Conservation (phyloP, 208 protist species). For the Leishmania major region DNA sequence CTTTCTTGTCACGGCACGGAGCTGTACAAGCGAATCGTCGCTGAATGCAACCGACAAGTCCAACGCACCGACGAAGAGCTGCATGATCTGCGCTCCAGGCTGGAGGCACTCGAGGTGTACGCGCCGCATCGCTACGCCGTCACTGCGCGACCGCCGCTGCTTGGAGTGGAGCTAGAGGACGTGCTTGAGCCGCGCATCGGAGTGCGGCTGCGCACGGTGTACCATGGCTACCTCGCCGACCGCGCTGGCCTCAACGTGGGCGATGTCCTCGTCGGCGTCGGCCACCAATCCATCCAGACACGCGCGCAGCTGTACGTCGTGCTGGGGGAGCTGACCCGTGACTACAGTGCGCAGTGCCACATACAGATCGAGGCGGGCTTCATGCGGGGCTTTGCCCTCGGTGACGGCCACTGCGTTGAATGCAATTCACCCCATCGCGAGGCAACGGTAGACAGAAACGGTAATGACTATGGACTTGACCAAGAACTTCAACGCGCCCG, state of each 20-base stretch:
- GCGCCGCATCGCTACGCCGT: constrained; percentile 51
- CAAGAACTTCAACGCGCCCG: constrained; percentile 17
- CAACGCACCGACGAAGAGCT: constrained; percentile 16
- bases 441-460: neutral
- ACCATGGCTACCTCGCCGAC: constrained; percentile 46
- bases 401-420: neutral
- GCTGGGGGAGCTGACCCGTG: constrained; percentile 42
- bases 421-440: neutral
- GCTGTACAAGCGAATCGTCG: neutral
- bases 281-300: constrained; percentile 34
- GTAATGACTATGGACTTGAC: neutral
- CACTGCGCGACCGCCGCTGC: constrained; percentile 48
- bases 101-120: constrained; percentile 32
- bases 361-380: constrained; percentile 37
- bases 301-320: constrained; percentile 65
- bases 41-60: neutral
- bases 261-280: constrained; percentile 58
- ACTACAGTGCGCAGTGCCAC: constrained; percentile 53
- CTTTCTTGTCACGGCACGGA: neutral
- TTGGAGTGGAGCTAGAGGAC: constrained; percentile 69
- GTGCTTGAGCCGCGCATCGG: constrained; percentile 17
- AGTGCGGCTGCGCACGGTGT: constrained; percentile 55
- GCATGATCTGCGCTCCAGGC: constrained; percentile 30
- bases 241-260: constrained; percentile 48
- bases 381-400: constrained; percentile 15